Percentiles rank a stretch among this genome's conserved stretches.
phyloP scores from a whole-genome alignment of 495 filamentous ascomycete genomes.

The Opeltia flavorubescens region DNA sequence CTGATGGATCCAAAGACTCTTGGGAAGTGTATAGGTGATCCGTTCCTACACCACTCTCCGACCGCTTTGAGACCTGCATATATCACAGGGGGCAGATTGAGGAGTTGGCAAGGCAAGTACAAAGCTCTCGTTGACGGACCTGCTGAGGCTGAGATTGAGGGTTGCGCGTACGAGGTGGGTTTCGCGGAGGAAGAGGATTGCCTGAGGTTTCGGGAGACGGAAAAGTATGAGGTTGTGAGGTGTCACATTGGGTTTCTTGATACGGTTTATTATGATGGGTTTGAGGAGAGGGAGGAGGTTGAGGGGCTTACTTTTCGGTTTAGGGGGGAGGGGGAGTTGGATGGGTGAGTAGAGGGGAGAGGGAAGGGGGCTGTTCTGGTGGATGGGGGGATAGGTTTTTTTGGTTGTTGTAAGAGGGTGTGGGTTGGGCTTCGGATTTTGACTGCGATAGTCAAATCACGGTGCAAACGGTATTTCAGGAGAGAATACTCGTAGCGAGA shows the following conservation, averaged over 20 bases:
- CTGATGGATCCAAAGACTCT: conserved; percentile 19
- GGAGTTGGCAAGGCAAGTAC: conserved; percentile 26
- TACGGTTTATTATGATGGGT: too few relatives aligned
- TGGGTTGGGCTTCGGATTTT: too few relatives aligned
- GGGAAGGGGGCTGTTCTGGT: too few relatives aligned
- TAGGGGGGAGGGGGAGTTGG: background rate
- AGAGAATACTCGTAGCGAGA: too few relatives aligned
- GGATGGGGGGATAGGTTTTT: too few relatives aligned
- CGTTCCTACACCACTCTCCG: background rate
- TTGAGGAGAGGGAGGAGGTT: background rate
- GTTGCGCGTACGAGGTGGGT: conserved; percentile 24
- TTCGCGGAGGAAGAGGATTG: conserved; percentile 24
- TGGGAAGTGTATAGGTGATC: conserved; percentile 11
- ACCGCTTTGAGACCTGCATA: conserved; percentile 10
- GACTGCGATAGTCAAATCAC: too few relatives aligned
- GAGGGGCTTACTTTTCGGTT: conserved; percentile 10
- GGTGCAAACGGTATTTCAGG: too few relatives aligned
- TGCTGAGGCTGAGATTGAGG: conserved; percentile 11
- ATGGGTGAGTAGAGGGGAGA: too few relatives aligned
- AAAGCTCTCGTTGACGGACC: conserved; percentile 24
- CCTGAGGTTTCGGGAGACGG: conserved; percentile 25
- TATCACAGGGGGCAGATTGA: conserved; percentile 19
- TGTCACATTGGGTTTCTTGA: conserved; percentile 20
- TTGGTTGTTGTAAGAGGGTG: too few relatives aligned
- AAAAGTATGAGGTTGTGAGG: conserved; percentile 28